Evolutionary conservation across 768 basidiomycete genomes (phyloP), one percentile per base, ranked within the genome.

Genomic region (Leccinum uliginosum): DNA sequence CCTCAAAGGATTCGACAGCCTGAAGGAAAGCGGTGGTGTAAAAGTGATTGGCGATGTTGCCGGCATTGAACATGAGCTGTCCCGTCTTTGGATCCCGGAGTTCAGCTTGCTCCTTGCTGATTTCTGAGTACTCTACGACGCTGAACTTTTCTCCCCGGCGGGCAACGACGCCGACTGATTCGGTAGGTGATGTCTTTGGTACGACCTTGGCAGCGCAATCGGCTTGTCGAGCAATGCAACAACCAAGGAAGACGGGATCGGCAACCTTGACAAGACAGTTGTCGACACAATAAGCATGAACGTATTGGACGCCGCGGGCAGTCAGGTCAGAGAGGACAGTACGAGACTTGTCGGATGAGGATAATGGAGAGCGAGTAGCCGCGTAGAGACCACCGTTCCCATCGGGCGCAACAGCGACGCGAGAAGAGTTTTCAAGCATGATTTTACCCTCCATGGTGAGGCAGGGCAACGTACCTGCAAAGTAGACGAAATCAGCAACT

Each of bases 321-420:
- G 78, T 75, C 60, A 98, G 81, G 71, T 98, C 93, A 40, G 87
- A 80, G 43, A 99, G 85, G 49, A 98, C 93, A 21, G 89, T 89
- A 53, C 74, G 80, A 19, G 82, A 77, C 61, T 80, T 79, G 69
- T 83, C 73, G 32, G 80, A 68, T 26, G 83, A 66, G 17, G 83
- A 83, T 21, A 96, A 69, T 3, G 93, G 89, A 24, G 83, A 71
- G 32, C 93, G 90, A 24, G 93, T 89, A 4, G 95, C 97, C 21
- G 94, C 91, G 71, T 99, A 99, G 23, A 99, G 79, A 27, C 97
- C 97, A 55, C 97, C 97, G 67, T 99, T 99, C 57, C 97, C 97
- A 64, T 97, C 96, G 10, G 97, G 97, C 14, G 97, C 95, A 56
- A 96, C 91, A n/a, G 95, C 92, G 48, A 98, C 78, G 46, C 80